Conservation (phyloP, 331 rosid species). For the Pyracantha coccinea region DNA sequence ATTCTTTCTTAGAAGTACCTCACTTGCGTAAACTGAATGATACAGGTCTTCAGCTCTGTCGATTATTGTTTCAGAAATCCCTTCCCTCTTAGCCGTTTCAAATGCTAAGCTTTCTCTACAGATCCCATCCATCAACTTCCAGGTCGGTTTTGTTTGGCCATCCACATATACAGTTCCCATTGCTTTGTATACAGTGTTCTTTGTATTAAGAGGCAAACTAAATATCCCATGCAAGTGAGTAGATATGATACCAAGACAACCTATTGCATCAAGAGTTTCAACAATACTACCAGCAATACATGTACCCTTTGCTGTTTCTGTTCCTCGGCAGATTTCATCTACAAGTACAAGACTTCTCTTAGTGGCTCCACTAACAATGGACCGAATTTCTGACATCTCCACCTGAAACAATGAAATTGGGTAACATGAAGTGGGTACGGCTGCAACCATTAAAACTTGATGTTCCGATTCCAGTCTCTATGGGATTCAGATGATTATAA, state of each 20-base stretch:
- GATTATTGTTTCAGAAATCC: slow-evolving; percentile 62
- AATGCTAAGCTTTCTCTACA: slow-evolving; percentile 96
- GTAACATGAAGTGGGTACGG: slow-evolving; percentile 1
- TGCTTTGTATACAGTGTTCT: slow-evolving; percentile 61
- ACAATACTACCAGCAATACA: slow-evolving; percentile 92
- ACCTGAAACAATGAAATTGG: slow-evolving; percentile 45
- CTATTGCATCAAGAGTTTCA: slow-evolving; percentile 70
- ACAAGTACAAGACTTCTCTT: slow-evolving; percentile 83
- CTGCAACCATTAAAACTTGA: neutral
- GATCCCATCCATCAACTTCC: slow-evolving; percentile 72
- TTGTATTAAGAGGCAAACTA: slow-evolving; percentile 55
- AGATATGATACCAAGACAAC: slow-evolving; percentile 88
- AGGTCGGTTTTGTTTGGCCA: slow-evolving; percentile 75
- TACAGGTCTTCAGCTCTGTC: slow-evolving; percentile 80
- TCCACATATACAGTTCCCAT: slow-evolving; percentile 63
- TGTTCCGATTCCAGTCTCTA: neutral
- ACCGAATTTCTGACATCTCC: slow-evolving; percentile 92
- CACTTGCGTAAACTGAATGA: slow-evolving; percentile 42
- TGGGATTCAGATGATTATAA: neutral
- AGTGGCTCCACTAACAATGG: slow-evolving; percentile 59
- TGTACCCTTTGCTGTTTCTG: slow-evolving; percentile 95
- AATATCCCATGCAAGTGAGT: slow-evolving; percentile 94
- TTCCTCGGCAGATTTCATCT: slow-evolving; percentile 97
- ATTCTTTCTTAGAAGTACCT: slow-evolving; percentile 18
- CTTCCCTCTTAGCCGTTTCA: slow-evolving; percentile 92